A percentile compares a stretch with the other conserved stretches of the same genome.
These are phyloP conservation scores for Leishmania braziliensis DNA, from an alignment of 208 protist genomes.

Conservation along the genomic window DNA sequence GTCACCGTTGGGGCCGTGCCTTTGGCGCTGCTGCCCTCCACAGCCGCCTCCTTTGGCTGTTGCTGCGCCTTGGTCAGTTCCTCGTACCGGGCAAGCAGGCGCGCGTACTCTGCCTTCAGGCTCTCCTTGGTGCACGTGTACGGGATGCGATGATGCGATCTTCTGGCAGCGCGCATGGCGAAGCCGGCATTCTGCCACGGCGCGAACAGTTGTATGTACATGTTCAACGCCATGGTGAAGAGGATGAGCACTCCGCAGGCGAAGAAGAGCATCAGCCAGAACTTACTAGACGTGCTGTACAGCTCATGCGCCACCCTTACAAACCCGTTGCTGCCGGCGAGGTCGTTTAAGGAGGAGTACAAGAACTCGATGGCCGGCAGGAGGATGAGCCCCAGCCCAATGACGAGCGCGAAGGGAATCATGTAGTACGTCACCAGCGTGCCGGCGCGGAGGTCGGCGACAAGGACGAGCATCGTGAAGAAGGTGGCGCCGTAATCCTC, in stretches of 20 bases:
- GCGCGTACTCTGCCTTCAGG: conserved; percentile 32
- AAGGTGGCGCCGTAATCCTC: conserved; percentile 73
- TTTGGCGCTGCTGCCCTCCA: background rate
- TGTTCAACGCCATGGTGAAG: conserved; percentile 54
- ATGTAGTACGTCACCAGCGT: conserved; percentile 58
- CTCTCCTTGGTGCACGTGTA: conserved; percentile 31
- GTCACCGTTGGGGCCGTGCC: background rate
- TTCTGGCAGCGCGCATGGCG: conserved; percentile 47
- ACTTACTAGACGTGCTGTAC: conserved; percentile 47
- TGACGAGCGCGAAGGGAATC: conserved; percentile 36
- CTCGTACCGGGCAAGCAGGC: conserved; percentile 30
- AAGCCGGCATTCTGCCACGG: conserved; percentile 65
- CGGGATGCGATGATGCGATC: conserved; percentile 45
- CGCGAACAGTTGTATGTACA: conserved; percentile 63
- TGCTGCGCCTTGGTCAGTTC: conserved; percentile 14
- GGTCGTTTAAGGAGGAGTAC: conserved; percentile 49
- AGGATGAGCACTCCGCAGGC: conserved; percentile 53
- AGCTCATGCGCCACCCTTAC: conserved; percentile 54
- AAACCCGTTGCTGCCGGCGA: conserved; percentile 66
- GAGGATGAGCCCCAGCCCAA: conserved; percentile 36
- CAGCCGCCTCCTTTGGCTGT: background rate
- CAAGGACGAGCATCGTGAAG: conserved; percentile 72
- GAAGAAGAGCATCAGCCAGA: conserved; percentile 64
- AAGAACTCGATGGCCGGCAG: conserved; percentile 45
- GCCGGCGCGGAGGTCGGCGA: conserved; percentile 59